These are phyloP conservation scores for Stromatinia cepivora DNA, from an alignment of 2,329 filamentous ascomycete genomes.

Conservation along the genomic window DNA sequence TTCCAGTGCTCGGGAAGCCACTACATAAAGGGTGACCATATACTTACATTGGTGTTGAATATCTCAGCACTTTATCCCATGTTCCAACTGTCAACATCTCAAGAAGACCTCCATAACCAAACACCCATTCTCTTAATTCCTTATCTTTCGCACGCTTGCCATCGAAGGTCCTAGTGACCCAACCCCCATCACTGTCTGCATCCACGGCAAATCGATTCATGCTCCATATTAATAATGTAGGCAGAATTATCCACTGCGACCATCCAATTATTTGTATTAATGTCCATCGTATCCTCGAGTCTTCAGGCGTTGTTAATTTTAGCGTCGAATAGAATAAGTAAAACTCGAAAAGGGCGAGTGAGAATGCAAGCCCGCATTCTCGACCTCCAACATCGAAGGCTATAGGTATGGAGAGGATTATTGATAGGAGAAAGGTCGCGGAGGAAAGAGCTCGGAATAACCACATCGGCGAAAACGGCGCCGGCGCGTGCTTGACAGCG, in stretches of 20 bases:
- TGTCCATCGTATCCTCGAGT: constrained; percentile 71
- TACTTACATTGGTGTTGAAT: constrained; percentile 73
- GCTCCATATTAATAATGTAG: constrained; percentile 87
- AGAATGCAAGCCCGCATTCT: constrained; percentile 92
- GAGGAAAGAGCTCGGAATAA: constrained; percentile 78
- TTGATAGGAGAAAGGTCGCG: constrained; percentile 82
- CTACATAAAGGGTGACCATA: neutral
- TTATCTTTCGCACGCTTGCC: constrained; percentile 63
- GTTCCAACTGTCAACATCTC: constrained; percentile 78
- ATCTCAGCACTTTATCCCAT: constrained; percentile 86
- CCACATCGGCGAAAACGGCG: constrained; percentile 68
- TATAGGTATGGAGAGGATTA: constrained; percentile 93
- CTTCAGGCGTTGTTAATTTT: constrained; percentile 76
- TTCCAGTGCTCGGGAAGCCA: neutral
- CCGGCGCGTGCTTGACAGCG: constrained; percentile 50
- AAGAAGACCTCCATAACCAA: constrained; percentile 80
- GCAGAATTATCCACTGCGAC: constrained; percentile 85
- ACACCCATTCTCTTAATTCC: constrained; percentile 80
- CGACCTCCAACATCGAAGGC: constrained; percentile 97
- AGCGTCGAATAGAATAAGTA: constrained; percentile 85
- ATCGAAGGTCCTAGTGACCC: constrained; percentile 78
- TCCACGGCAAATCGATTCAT: constrained; percentile 95
- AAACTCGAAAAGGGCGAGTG: constrained; percentile 82
- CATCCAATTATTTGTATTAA: constrained; percentile 68
- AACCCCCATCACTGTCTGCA: constrained; percentile 67